Evolutionary conservation across 2,329 filamentous ascomycete species (phyloP).

Genomic region (Penicillium sp.): DNA sequence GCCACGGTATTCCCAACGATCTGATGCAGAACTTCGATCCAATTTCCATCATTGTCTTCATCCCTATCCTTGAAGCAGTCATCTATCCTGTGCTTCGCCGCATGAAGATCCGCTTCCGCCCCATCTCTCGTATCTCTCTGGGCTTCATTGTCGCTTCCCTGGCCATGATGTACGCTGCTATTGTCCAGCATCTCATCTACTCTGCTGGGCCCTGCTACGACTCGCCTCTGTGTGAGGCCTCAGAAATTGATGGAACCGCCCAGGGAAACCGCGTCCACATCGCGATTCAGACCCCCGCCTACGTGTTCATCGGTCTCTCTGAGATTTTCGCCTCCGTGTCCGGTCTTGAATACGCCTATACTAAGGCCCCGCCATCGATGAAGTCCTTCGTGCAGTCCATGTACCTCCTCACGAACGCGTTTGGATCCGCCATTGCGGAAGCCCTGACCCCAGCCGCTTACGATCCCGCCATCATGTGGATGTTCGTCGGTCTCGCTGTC

Average conservation of each 20-base stretch:
- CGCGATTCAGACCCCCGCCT: conserved; percentile 51
- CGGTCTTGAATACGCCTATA: conserved; percentile 74
- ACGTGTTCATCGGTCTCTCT: conserved; percentile 52
- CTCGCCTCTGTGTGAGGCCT: conserved; percentile 40
- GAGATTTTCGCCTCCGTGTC: conserved; percentile 70
- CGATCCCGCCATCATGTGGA: conserved; percentile 70
- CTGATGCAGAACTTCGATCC: conserved; percentile 77
- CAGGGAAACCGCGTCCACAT: conserved; percentile 50
- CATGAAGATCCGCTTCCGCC: conserved; percentile 68
- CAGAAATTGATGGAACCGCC: conserved; percentile 36
- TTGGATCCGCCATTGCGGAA: conserved; percentile 64
- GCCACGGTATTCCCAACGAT: conserved; percentile 77
- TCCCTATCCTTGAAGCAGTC: conserved; percentile 71
- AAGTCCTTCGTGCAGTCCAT: conserved; percentile 65
- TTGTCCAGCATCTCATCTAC: conserved; percentile 63
- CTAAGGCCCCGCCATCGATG: conserved; percentile 73
- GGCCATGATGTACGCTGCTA: conserved; percentile 66
- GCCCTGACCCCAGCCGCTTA: conserved; percentile 64
- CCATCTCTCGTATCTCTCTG: conserved; percentile 74
- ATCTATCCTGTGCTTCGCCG: conserved; percentile 72
- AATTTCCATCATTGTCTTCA: conserved; percentile 75
- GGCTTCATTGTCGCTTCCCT: conserved; percentile 71
- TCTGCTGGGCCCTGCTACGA: conserved; percentile 57
- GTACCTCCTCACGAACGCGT: conserved; percentile 62
- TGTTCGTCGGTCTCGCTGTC: conserved; percentile 64